Base-by-base conservation (phyloP, 495 filamentous ascomycete genomes). In the Choiromyces venosus region DNA sequence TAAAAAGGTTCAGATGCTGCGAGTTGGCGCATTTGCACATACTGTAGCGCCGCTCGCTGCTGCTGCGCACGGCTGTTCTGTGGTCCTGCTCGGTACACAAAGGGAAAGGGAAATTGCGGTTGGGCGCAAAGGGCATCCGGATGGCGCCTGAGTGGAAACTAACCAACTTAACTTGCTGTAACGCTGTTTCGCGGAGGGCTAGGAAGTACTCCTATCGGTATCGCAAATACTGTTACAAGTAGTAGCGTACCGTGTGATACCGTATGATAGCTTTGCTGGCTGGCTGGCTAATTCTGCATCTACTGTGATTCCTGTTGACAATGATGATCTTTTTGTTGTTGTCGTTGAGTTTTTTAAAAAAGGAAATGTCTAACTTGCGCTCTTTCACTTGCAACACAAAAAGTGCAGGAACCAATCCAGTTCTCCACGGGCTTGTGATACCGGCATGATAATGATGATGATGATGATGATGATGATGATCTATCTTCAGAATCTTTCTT, bases 61-160 rank as follows among this genome's bases (percentile, higher is more conserved):
- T n/a, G n/a, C 74, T 42, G 73, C 68, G 75, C 75, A 77, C 75
- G 71, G 66, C 72, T 67, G 74, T 65, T 66, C 66, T 37, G 44
- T 66, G 66, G 65, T 66, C 69, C 71, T 66, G 72, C 73, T 72
- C 75, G 75, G 40, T 42, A 70, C 73, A n/a, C 69, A 72, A 70
- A 73, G 52, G 66, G 75, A 72, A 70, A 73, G 52, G 66, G 75
- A 77, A 76, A 77, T 77, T 77, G 56, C 69, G 74, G 73, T 77
- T 77, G 73, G 69, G 65, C 73, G 72, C 52, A 29, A n/a, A 71
- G 73, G 46, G 39, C 56, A 75, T 69, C 70, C 69, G 65, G 73
- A 29, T 29, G 69, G 69, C 71, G 66, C 10, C 71, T 76, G 70
- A 29, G 52, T 74, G 72, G 67, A 74, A 67, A 69, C n/a, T n/a